phyloP scores from a whole-genome alignment of 2,329 filamentous ascomycete species.

The Microdochium trichocladiopsis region DNA sequence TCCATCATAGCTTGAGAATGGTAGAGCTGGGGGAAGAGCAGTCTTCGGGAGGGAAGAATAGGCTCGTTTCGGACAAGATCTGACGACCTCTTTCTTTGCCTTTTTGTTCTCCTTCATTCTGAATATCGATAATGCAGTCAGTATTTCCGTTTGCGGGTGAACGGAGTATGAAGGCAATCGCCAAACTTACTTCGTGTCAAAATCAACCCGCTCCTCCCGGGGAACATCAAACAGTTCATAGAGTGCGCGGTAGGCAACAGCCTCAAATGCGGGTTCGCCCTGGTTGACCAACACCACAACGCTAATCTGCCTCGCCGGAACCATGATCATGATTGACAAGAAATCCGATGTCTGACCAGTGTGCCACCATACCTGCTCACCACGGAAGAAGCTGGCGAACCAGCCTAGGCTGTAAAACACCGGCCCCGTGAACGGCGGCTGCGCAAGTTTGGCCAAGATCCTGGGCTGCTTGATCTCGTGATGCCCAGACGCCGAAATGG shows the following conservation, averaged over 20 bases:
- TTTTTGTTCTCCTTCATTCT: background rate
- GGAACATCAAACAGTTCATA: slow-evolving; percentile 15
- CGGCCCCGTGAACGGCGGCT: slow-evolving; percentile 10
- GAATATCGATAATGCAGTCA: no score
- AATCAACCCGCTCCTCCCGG: slow-evolving; percentile 5
- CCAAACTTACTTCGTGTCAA: slow-evolving; percentile 5
- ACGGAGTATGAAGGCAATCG: no score
- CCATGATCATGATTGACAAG: slow-evolving; percentile 20
- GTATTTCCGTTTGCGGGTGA: no score
- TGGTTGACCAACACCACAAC: slow-evolving; percentile 21
- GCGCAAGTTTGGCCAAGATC: slow-evolving; percentile 7
- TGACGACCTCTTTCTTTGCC: background rate
- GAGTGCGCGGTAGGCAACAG: slow-evolving; percentile 19
- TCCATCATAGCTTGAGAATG: slow-evolving; percentile 5
- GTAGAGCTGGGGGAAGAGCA: slow-evolving; percentile 3
- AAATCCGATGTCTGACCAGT: slow-evolving; percentile 18
- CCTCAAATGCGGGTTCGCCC: slow-evolving; percentile 5
- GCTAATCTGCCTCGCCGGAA: slow-evolving; percentile 22
- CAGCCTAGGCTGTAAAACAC: slow-evolving; percentile 22
- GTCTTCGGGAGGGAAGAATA: slow-evolving; percentile 8
- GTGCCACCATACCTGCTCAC: slow-evolving; percentile 20
- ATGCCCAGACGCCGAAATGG: slow-evolving; percentile 16
- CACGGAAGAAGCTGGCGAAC: slow-evolving; percentile 14
- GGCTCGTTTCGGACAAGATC: slow-evolving; percentile 5
- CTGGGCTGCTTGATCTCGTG: slow-evolving; percentile 18